phyloP scores from a whole-genome alignment of 2,329 filamentous ascomycete species.

The Chaetomiaceae sp. region DNA sequence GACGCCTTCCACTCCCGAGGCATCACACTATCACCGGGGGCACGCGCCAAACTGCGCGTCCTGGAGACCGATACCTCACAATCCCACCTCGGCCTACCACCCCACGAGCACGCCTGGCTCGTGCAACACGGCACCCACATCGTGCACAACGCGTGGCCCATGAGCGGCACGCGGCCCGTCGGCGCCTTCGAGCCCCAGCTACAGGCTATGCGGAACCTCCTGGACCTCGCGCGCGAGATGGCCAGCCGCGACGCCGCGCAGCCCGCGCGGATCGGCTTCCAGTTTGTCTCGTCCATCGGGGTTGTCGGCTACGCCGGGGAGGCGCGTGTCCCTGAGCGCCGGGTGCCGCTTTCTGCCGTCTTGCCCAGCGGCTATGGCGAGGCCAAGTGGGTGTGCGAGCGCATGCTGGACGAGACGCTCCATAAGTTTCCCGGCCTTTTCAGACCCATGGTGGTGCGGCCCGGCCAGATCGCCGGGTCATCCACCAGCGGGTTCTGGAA shows the following conservation, averaged over 20 bases:
- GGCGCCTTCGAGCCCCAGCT: constrained; percentile 41
- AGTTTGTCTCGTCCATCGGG: constrained; percentile 42
- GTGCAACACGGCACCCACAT: constrained; percentile 42
- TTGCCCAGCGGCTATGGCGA: constrained; percentile 48
- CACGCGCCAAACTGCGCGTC: constrained; percentile 36
- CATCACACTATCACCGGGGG: background rate
- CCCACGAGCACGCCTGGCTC: constrained; percentile 36
- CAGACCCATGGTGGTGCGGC: constrained; percentile 40
- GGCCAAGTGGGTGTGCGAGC: constrained; percentile 49
- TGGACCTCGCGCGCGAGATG: constrained; percentile 36
- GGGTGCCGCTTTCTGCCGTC: constrained; percentile 36
- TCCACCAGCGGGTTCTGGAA: constrained; percentile 51
- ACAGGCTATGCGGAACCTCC: constrained; percentile 42
- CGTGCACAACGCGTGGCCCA: constrained; percentile 50
- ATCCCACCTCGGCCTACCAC: constrained; percentile 40
- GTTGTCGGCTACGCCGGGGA: constrained; percentile 32
- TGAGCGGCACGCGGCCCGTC: constrained; percentile 40
- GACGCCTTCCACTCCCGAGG: constrained; percentile 25
- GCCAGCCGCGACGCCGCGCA: background rate
- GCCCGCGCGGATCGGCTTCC: constrained; percentile 32
- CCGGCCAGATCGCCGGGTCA: constrained; percentile 51
- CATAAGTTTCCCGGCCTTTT: constrained; percentile 39
- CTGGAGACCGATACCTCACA: constrained; percentile 40
- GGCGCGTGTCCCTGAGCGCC: constrained; percentile 40
- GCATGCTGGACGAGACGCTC: constrained; percentile 46